Conservation (phyloP, 805 yeast genomes). For the Lipomyces chichibuensis region DNA sequence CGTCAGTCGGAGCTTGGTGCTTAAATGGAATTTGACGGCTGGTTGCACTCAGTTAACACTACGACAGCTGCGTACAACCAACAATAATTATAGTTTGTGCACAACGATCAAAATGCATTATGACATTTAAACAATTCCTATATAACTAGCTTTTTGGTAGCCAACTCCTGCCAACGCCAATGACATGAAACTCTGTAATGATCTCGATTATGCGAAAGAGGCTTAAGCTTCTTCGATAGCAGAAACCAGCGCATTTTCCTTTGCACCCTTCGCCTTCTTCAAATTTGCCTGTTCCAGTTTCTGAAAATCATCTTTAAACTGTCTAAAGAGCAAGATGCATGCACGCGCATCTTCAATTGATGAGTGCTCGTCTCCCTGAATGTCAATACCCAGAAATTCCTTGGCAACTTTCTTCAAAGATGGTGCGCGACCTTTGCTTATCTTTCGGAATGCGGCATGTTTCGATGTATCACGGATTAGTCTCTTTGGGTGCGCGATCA, state of each 20-base stretch:
- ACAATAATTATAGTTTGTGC: no score
- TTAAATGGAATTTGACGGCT: no score
- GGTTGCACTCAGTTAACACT: no score
- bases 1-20: no score
- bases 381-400: conserved; percentile 59
- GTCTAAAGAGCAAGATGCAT: conserved; percentile 77
- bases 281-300: conserved; percentile 37
- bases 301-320: conserved; percentile 63
- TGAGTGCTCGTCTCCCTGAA: conserved; percentile 77
- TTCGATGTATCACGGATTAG: conserved; percentile 74
- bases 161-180: conserved; percentile 1
- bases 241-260: not conserved
- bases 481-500: conserved; percentile 66
- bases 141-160: not conserved
- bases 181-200: not conserved
- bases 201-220: not conserved
- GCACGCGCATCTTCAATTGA: conserved; percentile 91
- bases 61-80: no score
- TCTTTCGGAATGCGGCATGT: conserved; percentile 44
- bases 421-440: conserved; percentile 72
- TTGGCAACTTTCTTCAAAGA: conserved; percentile 65
- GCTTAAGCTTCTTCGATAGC: conserved; percentile 9
- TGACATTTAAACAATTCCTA: not conserved
- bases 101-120: no score
- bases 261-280: not conserved